Percentiles rank a stretch among this genome's conserved stretches.
These are phyloP conservation scores for Clarireedia monteithiana DNA, from an alignment of 2,329 filamentous ascomycete species.

Conservation along the genomic window DNA sequence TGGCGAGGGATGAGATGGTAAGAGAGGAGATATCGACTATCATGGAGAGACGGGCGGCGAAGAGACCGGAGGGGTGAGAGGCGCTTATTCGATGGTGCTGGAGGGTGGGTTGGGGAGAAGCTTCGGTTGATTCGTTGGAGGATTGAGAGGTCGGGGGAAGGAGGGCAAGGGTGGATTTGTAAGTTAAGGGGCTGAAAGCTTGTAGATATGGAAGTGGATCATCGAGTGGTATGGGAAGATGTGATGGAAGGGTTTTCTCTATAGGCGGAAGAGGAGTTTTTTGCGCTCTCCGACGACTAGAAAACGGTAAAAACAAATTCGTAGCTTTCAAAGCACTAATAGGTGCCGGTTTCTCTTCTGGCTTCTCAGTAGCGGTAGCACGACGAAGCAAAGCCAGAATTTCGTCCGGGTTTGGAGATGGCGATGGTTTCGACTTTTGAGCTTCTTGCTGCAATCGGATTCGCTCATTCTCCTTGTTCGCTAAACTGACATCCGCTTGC, in stretches of 20 bases:
- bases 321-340: constrained; percentile 26
- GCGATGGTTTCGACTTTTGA: constrained; percentile 32
- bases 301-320: constrained; percentile 27
- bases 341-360: constrained; percentile 14
- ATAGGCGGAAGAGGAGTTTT: constrained; percentile 28
- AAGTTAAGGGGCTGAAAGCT: constrained; percentile 60
- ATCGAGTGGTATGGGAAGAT: constrained; percentile 53
- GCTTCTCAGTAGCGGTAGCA: constrained; percentile 15
- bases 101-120: constrained; percentile 30
- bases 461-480: constrained; percentile 50
- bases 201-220: constrained; percentile 64
- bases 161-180: constrained; percentile 46
- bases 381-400: constrained; percentile 22
- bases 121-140: constrained; percentile 13
- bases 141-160: constrained; percentile 30
- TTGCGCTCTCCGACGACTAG: constrained; percentile 17
- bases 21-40: constrained; percentile 47
- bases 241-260: constrained; percentile 44
- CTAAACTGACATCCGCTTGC: constrained; percentile 49
- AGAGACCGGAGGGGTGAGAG: constrained; percentile 41
- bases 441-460: constrained; percentile 37
- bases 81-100: constrained; percentile 50
- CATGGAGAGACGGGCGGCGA: constrained; percentile 50
- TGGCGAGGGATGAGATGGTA: constrained; percentile 42
- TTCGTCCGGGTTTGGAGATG: constrained; percentile 34